Percentiles rank a stretch among this genome's conserved stretches.
These are phyloP conservation scores for Aureobasidium sp. DNA, from an alignment of 2,329 filamentous ascomycete species.

Conservation along the genomic window DNA sequence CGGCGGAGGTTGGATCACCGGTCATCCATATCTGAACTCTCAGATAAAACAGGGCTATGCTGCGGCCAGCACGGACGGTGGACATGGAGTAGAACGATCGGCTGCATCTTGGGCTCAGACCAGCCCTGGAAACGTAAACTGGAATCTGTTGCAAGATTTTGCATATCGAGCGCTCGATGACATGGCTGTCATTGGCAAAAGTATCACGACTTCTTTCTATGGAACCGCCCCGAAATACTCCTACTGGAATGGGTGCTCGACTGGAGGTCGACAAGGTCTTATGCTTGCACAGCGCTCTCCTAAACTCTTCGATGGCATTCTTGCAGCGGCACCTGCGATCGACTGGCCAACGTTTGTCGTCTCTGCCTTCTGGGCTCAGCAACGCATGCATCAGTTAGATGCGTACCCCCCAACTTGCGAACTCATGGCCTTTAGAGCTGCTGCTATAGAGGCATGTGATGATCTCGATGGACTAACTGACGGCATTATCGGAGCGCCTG, in stretches of 20 bases:
- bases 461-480: slow-evolving; percentile 31
- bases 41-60: slow-evolving; percentile 22
- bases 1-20: slow-evolving; percentile 30
- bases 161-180: slow-evolving; percentile 28
- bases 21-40: slow-evolving; percentile 13
- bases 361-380: slow-evolving; percentile 20
- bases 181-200: slow-evolving; percentile 27
- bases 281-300: slow-evolving; percentile 33
- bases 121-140: slow-evolving; percentile 28
- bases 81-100: slow-evolving; percentile 13
- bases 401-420: slow-evolving; percentile 26
- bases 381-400: slow-evolving; percentile 17
- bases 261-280: slow-evolving; percentile 31
- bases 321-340: slow-evolving; percentile 33
- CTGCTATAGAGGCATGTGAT: slow-evolving; percentile 31
- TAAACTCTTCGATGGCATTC: slow-evolving; percentile 32
- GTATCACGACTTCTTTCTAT: slow-evolving; percentile 26
- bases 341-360: slow-evolving; percentile 28
- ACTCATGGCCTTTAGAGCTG: slow-evolving; percentile 28
- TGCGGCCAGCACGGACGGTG: slow-evolving; percentile 23
- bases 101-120: slow-evolving; percentile 20
- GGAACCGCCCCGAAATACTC: slow-evolving; percentile 26
- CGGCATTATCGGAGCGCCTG: slow-evolving; percentile 25
- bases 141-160: slow-evolving; percentile 28
- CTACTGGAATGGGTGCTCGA: slow-evolving; percentile 33